phyloP scores from a whole-genome alignment of 2,329 filamentous ascomycete genomes.

The Fusarium ramigenum region DNA sequence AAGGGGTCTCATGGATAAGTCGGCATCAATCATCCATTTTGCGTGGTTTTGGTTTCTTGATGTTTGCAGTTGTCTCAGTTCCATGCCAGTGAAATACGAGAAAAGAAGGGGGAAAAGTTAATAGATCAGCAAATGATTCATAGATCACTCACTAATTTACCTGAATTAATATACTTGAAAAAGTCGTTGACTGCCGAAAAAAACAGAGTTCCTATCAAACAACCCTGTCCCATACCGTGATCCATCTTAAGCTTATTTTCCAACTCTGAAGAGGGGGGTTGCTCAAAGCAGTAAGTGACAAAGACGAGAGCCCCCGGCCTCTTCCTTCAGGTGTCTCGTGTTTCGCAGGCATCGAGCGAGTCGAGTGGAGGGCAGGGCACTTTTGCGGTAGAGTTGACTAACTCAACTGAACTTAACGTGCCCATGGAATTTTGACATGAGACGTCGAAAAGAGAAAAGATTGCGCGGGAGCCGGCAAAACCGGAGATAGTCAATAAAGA shows the following conservation, averaged over 20 bases:
- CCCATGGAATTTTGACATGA: slow-evolving; percentile 14
- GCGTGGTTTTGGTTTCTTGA: slow-evolving; percentile 4
- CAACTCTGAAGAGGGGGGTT: slow-evolving; percentile 18
- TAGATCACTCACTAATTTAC: background rate
- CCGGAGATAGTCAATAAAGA: slow-evolving; percentile 27
- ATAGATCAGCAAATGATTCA: background rate
- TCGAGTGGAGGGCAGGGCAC: background rate
- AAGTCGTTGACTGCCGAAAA: background rate
- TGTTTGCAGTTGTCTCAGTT: background rate
- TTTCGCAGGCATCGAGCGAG: background rate
- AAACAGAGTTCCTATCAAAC: slow-evolving; percentile 2
- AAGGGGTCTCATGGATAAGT: slow-evolving; percentile 41
- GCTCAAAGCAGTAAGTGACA: slow-evolving; percentile 11
- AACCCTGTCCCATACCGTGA: slow-evolving; percentile 33
- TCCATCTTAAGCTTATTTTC: slow-evolving; percentile 45
- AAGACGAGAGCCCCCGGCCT: background rate
- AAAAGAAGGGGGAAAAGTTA: background rate
- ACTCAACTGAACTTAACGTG: background rate
- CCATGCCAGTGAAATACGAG: background rate
- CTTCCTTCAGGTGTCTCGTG: background rate
- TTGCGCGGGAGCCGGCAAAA: slow-evolving; percentile 40
- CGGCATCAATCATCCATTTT: slow-evolving; percentile 38
- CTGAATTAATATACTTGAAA: background rate
- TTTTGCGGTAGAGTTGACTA: slow-evolving; percentile 21
- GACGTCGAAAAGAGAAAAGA: slow-evolving; percentile 31